Base-by-base conservation (phyloP, 2,329 filamentous ascomycete genomes). In the Coniosporium tulheliwenetii region DNA sequence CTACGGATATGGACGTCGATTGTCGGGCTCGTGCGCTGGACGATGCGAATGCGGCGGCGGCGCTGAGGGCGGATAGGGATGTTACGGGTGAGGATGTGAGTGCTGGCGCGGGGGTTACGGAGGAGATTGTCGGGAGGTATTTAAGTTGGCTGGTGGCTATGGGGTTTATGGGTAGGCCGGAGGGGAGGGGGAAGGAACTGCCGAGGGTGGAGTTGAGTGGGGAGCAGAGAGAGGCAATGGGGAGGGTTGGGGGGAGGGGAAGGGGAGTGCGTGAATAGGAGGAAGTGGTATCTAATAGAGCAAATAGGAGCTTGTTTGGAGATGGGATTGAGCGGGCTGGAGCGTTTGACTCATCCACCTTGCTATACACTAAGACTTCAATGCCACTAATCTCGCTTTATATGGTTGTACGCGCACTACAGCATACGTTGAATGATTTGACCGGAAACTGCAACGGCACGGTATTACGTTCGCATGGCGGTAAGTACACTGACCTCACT, bases 21-120 rank as follows among this genome's bases (percentile, higher is more conserved):
- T 83, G 78, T 30, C 75, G 72, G 36, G 81, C 83, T 0, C 80
- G 81, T 0, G 81, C 84, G 55, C 70, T 91, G 10, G 79, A 85
- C 50, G 83, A 89, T 54, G 57, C 50, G 31, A 85, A 91, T 52
- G 75, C 84, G 0, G 67, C 73, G 1, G 62, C 65, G 2, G 72
- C 79, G 1, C 66, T 93, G 16, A 72, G 72, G 53, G 67, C 69
- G 3, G 80, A 87, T 51, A 67, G 67, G 0, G 32, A 12, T 34
- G 12, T 8, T 14, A 69, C 75, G 0, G 70, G 69, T 1, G 55
- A 73, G 30, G 74, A 79, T 47, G 70, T 69, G 48, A 74, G 70
- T 38, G 62, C 63, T 0, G 75, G 63, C 41, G 69, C 55, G 45
- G 72, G 72, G 16, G 73, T 84, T 9, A 72, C 65, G 2, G 53